Conservation (phyloP, 1,284 basidiomycete genomes). For the Austroboletus novae-zelandiae region DNA sequence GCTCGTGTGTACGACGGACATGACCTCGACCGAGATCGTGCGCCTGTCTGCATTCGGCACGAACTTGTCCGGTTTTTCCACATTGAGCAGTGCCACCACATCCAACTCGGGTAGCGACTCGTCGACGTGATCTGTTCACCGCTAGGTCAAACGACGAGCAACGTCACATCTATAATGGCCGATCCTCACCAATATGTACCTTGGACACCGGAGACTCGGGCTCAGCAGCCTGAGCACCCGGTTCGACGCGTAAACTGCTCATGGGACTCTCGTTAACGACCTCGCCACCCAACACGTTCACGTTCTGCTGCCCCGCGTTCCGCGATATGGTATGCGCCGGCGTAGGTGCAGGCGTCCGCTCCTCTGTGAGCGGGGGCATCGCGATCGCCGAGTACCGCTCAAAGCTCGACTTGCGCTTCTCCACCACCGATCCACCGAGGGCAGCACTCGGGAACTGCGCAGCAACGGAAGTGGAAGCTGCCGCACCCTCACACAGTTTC, state of each 20-base stretch:
- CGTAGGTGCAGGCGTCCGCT: slow-evolving; percentile 56
- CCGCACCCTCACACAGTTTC: background rate
- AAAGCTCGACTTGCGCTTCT: slow-evolving; percentile 63
- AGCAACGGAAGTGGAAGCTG: background rate
- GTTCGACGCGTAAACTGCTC: slow-evolving; percentile 4
- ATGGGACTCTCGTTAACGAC: slow-evolving; percentile 10
- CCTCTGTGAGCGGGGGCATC: slow-evolving; percentile 66
- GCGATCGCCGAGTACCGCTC: slow-evolving; percentile 61
- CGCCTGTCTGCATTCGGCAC: slow-evolving; percentile 40
- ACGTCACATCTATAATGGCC: background rate
- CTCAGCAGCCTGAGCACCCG: background rate
- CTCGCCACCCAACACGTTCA: slow-evolving; percentile 2
- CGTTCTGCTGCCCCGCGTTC: slow-evolving; percentile 16
- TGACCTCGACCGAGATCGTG: slow-evolving; percentile 69
- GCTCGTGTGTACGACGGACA: slow-evolving; percentile 52
- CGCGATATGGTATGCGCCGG: slow-evolving; percentile 54
- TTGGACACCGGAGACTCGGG: slow-evolving; percentile 5
- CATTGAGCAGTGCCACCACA: slow-evolving; percentile 43
- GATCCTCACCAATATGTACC: slow-evolving; percentile 32
- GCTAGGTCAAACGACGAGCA: background rate
- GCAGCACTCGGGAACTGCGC: slow-evolving; percentile 8
- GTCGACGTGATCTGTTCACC: slow-evolving; percentile 39
- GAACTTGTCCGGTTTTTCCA: slow-evolving; percentile 20
- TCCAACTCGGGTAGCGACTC: slow-evolving; percentile 50
- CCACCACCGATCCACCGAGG: slow-evolving; percentile 24